Conservation (phyloP, 345 rosid species). For the Ceriops decandra region DNA sequence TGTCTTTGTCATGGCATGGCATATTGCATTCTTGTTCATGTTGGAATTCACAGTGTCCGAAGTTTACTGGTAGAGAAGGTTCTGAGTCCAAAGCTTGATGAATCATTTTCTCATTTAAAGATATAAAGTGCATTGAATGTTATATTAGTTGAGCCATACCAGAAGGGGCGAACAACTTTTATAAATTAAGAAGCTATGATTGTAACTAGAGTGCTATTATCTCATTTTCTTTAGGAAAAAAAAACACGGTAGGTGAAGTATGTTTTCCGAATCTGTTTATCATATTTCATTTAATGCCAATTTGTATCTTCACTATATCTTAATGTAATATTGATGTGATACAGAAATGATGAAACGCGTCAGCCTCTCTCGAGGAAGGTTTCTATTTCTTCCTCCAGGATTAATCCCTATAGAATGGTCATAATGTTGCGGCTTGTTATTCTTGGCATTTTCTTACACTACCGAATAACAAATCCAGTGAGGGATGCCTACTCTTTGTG, state of each 20-base stretch:
- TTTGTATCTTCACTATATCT: neutral
- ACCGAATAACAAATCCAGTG: constrained; percentile 35
- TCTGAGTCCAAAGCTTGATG: no score
- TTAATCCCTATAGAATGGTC: constrained; percentile 36
- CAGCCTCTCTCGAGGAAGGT: constrained; percentile 37
- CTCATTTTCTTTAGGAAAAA: neutral
- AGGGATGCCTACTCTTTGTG: constrained; percentile 28
- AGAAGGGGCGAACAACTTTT: no score
- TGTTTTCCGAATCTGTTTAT: neutral
- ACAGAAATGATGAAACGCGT: constrained; percentile 37
- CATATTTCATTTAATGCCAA: neutral
- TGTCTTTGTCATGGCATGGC: no score
- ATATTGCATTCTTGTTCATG: no score
- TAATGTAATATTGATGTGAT: neutral
- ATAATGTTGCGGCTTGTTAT: constrained; percentile 32
- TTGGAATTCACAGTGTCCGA: no score
- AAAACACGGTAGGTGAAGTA: neutral
- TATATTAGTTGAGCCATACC: no score
- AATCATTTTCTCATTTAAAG: no score
- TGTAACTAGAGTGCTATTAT: no score
- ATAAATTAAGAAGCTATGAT: no score
- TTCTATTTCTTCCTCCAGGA: constrained; percentile 31
- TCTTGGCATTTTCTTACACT: constrained; percentile 34
- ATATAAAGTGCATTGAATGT: no score
- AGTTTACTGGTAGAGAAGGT: no score